These are phyloP conservation scores for Phallus indusiatus DNA, from an alignment of 768 basidiomycete genomes.

Conservation along the genomic window DNA sequence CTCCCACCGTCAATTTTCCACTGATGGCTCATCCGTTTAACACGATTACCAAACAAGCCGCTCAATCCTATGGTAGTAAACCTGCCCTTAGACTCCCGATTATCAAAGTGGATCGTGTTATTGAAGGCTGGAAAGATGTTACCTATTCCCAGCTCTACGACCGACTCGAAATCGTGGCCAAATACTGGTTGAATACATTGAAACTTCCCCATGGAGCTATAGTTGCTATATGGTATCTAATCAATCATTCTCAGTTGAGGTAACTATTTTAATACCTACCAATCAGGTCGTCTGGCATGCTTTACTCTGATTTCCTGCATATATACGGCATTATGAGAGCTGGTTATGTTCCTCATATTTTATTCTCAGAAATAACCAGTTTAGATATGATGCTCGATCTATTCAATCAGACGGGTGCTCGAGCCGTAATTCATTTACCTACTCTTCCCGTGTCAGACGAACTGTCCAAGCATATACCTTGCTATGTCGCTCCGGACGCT, in stretches of 20 bases:
- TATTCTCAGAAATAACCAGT: conserved; percentile 30
- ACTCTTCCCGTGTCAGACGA: not conserved
- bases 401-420: conserved; percentile 48
- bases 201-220: conserved; percentile 47
- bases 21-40: not conserved
- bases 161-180: conserved; percentile 60
- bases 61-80: not conserved
- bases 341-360: conserved; percentile 68
- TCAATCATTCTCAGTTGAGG: not conserved
- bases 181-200: conserved; percentile 47
- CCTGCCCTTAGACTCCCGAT: not conserved
- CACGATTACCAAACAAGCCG: not conserved
- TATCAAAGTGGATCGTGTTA: conserved; percentile 20
- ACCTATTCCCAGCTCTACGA: conserved; percentile 53
- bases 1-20: not conserved
- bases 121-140: conserved; percentile 49
- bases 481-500: too few species aligned
- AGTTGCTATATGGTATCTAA: conserved; percentile 59
- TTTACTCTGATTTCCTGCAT: conserved; percentile 59
- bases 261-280: conserved; percentile 3
- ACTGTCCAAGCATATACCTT: not conserved
- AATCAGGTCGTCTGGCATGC: conserved; percentile 60
- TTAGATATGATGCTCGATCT: conserved; percentile 64
- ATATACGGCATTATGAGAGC: conserved; percentile 70
- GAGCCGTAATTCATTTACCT: conserved; percentile 52